Evolutionary conservation across 2,329 filamentous ascomycete species (phyloP).

Genomic region (Calonectria pteridis): DNA sequence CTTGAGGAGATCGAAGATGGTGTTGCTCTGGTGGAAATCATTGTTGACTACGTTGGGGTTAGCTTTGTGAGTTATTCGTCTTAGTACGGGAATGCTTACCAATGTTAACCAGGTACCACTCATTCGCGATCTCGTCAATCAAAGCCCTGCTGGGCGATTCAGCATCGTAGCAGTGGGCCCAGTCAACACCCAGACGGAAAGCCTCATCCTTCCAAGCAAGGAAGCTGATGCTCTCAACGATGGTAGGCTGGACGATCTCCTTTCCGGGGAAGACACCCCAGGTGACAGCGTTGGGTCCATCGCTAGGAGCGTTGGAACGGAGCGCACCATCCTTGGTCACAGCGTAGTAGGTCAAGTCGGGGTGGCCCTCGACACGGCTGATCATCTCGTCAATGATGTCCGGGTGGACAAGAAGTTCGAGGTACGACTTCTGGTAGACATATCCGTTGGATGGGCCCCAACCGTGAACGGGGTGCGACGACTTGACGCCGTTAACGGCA

Average conservation of each 20-base stretch:
- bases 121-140: constrained; percentile 86
- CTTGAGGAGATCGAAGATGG: constrained; percentile 89
- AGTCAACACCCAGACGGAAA: constrained; percentile 90
- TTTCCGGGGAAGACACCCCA: constrained; percentile 99
- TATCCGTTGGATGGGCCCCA: constrained; percentile 97
- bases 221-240: constrained; percentile 97
- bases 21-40: constrained; percentile 88
- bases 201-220: constrained; percentile 99
- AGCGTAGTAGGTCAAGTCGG: constrained; percentile 93
- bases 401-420: constrained; percentile 90
- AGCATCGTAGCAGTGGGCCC: constrained; percentile 90
- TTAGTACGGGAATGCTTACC: constrained; percentile 65
- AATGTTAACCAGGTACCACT: constrained; percentile 96
- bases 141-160: constrained; percentile 81
- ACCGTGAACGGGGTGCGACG: constrained; percentile 86
- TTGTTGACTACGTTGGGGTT: constrained; percentile 81
- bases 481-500: constrained; percentile 91
- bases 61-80: constrained; percentile 10
- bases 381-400: constrained; percentile 83
- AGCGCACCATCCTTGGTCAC: constrained; percentile 87
- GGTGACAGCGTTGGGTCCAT: constrained; percentile 96
- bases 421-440: constrained; percentile 98
- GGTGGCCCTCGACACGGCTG: constrained; percentile 79
- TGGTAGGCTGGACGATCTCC: constrained; percentile 99
- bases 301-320: constrained; percentile 84